phyloP scores from a whole-genome alignment of 2,329 filamentous ascomycete genomes.

The Pseudogymnoascus sp. region DNA sequence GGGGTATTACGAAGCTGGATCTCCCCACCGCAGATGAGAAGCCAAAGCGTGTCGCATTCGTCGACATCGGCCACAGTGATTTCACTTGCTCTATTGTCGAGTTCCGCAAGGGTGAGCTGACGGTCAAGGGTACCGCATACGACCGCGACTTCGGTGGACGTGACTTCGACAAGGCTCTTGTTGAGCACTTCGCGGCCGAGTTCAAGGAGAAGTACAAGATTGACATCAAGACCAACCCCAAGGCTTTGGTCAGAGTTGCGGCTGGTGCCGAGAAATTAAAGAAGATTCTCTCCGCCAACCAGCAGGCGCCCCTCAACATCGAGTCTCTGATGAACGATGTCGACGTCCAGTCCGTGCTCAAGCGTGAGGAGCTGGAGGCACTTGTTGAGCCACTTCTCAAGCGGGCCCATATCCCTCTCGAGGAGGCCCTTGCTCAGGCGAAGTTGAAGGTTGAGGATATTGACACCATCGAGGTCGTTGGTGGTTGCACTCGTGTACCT shows the following conservation, averaged over 20 bases:
- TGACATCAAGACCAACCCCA: slow-evolving; percentile 82
- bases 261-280: slow-evolving; percentile 94
- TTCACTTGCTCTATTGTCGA: slow-evolving; percentile 92
- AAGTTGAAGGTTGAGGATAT: slow-evolving; percentile 89
- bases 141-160: slow-evolving; percentile 96
- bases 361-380: slow-evolving; percentile 87
- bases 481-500: slow-evolving; percentile 89
- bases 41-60: slow-evolving; percentile 79
- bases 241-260: slow-evolving; percentile 78
- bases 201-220: slow-evolving; percentile 98
- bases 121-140: slow-evolving; percentile 84
- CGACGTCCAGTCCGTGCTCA: slow-evolving; percentile 81
- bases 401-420: slow-evolving; percentile 64
- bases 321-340: slow-evolving; percentile 98
- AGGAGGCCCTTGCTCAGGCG: slow-evolving; percentile 89
- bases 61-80: slow-evolving; percentile 95
- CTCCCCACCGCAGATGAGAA: slow-evolving; percentile 83
- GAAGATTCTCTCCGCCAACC: slow-evolving; percentile 96
- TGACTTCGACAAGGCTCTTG: slow-evolving; percentile 90
- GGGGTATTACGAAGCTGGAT: slow-evolving; percentile 96
- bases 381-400: slow-evolving; percentile 77
- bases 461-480: slow-evolving; percentile 85
- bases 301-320: slow-evolving; percentile 85
- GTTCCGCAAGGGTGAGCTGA: slow-evolving; percentile 93
- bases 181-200: slow-evolving; percentile 90